These are phyloP conservation scores for Mortierella sp. DNA, from an alignment of 371 early-diverging fungal species.

Conservation along the genomic window DNA sequence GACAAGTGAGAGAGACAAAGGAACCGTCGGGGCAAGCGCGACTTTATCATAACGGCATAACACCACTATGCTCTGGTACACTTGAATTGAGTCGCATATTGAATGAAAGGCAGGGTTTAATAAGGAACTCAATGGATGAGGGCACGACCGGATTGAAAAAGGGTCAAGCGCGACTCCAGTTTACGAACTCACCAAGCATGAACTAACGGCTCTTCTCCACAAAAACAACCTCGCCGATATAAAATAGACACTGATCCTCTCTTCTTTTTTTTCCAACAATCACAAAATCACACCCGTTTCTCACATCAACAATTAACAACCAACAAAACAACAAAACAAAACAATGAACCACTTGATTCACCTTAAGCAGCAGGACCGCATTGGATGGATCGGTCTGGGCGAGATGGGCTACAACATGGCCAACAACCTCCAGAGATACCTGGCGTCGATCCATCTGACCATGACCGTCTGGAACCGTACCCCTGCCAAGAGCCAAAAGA, in stretches of 20 bases:
- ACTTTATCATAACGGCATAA: background rate
- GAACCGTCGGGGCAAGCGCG: constrained; percentile 2
- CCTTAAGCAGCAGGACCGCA: constrained; percentile 50
- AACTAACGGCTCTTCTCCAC: background rate
- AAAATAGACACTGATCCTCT: background rate
- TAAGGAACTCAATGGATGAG: background rate
- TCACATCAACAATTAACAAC: background rate
- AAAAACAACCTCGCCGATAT: background rate
- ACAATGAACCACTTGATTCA: constrained; percentile 32
- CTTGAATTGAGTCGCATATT: background rate
- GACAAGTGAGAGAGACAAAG: background rate
- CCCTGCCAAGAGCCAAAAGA: constrained; percentile 37
- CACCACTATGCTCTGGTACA: background rate
- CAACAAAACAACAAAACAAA: background rate
- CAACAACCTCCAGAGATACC: constrained; percentile 55
- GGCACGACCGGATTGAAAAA: background rate
- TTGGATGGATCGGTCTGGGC: constrained; percentile 56
- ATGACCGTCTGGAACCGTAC: constrained; percentile 57
- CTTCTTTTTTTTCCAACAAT: background rate
- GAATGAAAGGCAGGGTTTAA: background rate
- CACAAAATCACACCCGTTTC: too few relatives aligned
- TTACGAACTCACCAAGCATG: background rate
- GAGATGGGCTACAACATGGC: constrained; percentile 58
- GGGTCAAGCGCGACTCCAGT: background rate
- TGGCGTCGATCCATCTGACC: constrained; percentile 37